Evolutionary conservation across 2,329 filamentous ascomycete genomes (phyloP).

Genomic region (Ophiostoma angusticollis): DNA sequence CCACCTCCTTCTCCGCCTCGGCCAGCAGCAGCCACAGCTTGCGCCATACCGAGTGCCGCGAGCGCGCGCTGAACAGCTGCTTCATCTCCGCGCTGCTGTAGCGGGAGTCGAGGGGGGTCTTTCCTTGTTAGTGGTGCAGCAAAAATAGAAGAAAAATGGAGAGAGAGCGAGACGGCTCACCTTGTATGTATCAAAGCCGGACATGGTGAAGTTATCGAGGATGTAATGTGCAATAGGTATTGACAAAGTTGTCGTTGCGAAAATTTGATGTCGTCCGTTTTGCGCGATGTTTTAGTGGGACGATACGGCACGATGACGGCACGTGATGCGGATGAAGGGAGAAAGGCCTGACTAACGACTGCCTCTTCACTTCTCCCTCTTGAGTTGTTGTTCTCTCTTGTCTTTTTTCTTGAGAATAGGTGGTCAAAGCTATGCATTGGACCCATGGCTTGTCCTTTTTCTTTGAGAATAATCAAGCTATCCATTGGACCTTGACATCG

Average conservation of each 20-base stretch:
- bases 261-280: conserved; percentile 3
- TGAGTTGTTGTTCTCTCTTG: too few relatives aligned
- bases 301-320: not conserved
- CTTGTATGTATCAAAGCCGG: conserved; percentile 13
- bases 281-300: not conserved
- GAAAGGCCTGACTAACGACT: too few relatives aligned
- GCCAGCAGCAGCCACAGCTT: conserved; percentile 78
- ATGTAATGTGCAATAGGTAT: not conserved
- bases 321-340: too few relatives aligned
- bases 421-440: too few relatives aligned
- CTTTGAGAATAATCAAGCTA: too few relatives aligned
- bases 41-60: conserved; percentile 66
- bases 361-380: too few relatives aligned
- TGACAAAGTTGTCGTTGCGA: not conserved
- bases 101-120: conserved; percentile 57
- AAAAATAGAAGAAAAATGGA: too few relatives aligned
- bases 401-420: too few relatives aligned
- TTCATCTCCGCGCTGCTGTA: conserved; percentile 69
- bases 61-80: conserved; percentile 65
- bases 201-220: conserved; percentile 4
- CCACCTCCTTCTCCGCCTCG: conserved; percentile 68
- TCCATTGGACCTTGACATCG: too few relatives aligned
- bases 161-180: not conserved
- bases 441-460: too few relatives aligned
- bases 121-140: too few relatives aligned